Base-by-base conservation (phyloP, 257 asterid species). In the Craterostigma plantagineum region DNA sequence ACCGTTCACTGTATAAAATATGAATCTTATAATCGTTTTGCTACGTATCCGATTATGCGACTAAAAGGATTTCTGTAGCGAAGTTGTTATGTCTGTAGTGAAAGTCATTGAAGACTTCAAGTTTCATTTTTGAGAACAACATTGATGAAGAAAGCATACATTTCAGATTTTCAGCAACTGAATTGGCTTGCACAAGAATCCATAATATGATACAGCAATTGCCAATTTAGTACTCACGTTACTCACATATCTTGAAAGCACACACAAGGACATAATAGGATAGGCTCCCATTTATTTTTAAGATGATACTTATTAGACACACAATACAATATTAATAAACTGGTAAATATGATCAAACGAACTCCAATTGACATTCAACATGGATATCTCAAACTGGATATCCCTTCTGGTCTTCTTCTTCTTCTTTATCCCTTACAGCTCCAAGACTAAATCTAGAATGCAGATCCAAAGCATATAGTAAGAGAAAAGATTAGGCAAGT, bases 401-500 rank as follows among this genome's bases (percentile, higher is more conserved):
- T 16, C 55, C 35, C 47, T 60, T 55, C 60, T 52, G 63, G 52
- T 48, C 42, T 30, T 46, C 11, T 34, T 60, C n/a, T n/a, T n/a
- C n/a, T n/a, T n/a, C n/a, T 57, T 49, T 43, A 35, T 54, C 3
- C 43, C 50, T 51, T 64, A 57, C 62, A 69, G 71, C 72, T 69
- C 76, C 76, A 69, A 54, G 49, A 69, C 76, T 68, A 64, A 57
- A 57, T 60, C 76, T 72, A 17, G 40, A 15, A 16, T 61, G 48
- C 49, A 38, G 51, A 51, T 52, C 7, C 48, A 63, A 54, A 33
- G 18, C 8, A 34, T 8, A 49, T 13, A 17, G n/a, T 30, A 17
- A 11, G 52, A 10, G 37, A 16, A 45, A 50, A 35, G 43, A 49
- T 52, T 67, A 48, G 63, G 65, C 36, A 40, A 50, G 38, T 44